These are phyloP conservation scores for Fragaria nilgerrensis DNA, from an alignment of 306 rosid species.

Conservation along the genomic window DNA sequence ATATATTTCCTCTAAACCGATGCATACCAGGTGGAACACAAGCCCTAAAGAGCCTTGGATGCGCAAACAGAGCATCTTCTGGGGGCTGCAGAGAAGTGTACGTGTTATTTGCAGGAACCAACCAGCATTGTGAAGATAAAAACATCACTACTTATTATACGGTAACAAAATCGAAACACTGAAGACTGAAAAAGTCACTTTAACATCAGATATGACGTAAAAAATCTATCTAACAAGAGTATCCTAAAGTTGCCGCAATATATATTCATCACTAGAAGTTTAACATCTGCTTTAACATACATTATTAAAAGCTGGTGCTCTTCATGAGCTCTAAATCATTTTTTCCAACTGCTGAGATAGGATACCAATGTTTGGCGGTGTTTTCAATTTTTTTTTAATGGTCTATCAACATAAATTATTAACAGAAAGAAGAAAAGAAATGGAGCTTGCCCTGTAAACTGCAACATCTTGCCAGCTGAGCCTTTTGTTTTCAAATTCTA, in stretches of 20 bases:
- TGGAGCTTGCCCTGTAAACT: slow-evolving; percentile 65
- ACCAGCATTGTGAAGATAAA: slow-evolving; percentile 11
- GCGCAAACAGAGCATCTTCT: slow-evolving; percentile 92
- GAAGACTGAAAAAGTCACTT: background rate
- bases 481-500: slow-evolving; percentile 74
- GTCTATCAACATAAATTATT: slow-evolving; percentile 13
- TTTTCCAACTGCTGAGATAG: background rate
- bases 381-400: background rate
- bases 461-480: slow-evolving; percentile 94
- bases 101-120: slow-evolving; percentile 27
- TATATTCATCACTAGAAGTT: slow-evolving; percentile 1
- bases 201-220: background rate
- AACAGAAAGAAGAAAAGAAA: background rate
- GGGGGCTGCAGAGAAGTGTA: slow-evolving; percentile 64
- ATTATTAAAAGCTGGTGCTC: background rate
- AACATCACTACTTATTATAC: background rate
- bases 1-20: slow-evolving; percentile 87
- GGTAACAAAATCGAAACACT: background rate
- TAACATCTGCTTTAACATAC: slow-evolving; percentile 3
- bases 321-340: background rate
- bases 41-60: slow-evolving; percentile 93
- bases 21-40: slow-evolving; percentile 99
- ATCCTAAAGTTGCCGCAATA: background rate
- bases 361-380: background rate
- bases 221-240: background rate